Conservation (phyloP, 768 basidiomycete species). For the Russula virescens region DNA sequence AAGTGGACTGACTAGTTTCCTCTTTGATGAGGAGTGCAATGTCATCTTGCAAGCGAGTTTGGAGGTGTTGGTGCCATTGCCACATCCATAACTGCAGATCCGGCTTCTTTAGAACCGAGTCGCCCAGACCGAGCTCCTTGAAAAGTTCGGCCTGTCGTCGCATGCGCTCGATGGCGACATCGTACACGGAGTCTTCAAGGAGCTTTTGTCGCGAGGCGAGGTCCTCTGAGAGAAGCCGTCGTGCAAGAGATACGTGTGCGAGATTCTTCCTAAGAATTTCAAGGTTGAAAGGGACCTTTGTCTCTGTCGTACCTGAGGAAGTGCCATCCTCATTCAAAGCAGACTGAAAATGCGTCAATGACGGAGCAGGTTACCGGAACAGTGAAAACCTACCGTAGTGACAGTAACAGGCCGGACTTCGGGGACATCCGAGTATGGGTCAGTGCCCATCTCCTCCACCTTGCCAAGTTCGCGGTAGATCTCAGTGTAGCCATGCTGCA, state of each 20-base stretch:
- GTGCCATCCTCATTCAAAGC: constrained; percentile 24
- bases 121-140: constrained; percentile 50
- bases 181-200: constrained; percentile 81
- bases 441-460: constrained; percentile 44
- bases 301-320: constrained; percentile 21
- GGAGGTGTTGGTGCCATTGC: constrained; percentile 71
- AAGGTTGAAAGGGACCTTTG: constrained; percentile 66
- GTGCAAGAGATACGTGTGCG: constrained; percentile 53
- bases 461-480: constrained; percentile 55
- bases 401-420: constrained; percentile 57
- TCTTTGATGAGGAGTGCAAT: constrained; percentile 40
- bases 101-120: constrained; percentile 38
- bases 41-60: constrained; percentile 44
- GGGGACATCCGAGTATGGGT: constrained; percentile 48
- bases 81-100: constrained; percentile 78
- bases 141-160: constrained; percentile 57
- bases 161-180: constrained; percentile 69
- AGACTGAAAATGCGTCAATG: constrained; percentile 1
- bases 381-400: constrained; percentile 31
- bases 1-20: constrained; percentile 29
- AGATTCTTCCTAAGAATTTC: constrained; percentile 66
- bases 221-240: constrained; percentile 60
- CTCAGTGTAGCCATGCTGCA: constrained; percentile 44
- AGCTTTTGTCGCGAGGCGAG: constrained; percentile 70
- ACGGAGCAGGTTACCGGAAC: neutral